Evolutionary conservation across 1,139 yeast species (phyloP), one percentile per base, ranked within the genome.

Genomic region (Hanseniaspora gamundiae): DNA sequence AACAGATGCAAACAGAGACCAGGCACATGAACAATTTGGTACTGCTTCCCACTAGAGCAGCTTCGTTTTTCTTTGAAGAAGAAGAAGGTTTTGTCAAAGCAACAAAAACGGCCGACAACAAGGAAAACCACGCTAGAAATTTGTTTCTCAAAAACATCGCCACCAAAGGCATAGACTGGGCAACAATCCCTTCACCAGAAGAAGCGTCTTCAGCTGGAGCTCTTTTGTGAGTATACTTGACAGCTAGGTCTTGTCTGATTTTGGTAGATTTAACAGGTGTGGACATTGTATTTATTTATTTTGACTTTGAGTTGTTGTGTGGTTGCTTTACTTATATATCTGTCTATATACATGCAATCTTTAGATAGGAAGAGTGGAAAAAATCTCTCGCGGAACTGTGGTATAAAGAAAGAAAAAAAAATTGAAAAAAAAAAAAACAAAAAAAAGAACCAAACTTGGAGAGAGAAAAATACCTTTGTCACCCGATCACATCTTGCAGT

Each of bases 91-190:
- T 51, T 31, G 54, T 59, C 29, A 60, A 48, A 28, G 48, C 52
- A 41, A 49, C 53, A 42, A 60, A 61, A 36, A 57, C 45, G 35
- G 56, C 49, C 27, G 55, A 59, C 16, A 61, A 47, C 14, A 61
- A 33, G 1, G 63, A 52, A 38, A 59, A 55, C 64, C 68, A 61
- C 41, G 62, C 60, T 45, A 64, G 42, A 50, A 59, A 56, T 57
- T 58, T 51, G 56, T 58, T 60, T 47, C 53, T 67, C 67, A 71
- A 62, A 57, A 72, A 70, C 78, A 78, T 76, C 39, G 83, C 82
- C 8, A 80, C 79, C 80, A 78, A 75, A 33, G 84, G 83, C 64
- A 77, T 71, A 17, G 80, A 68, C 58, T 77, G 82, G 27, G 76
- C 68, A 35, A 78, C 61, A 41, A 60, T 39, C 28, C 64, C 62